Evolutionary conservation across 345 rosid genomes (phyloP).

Genomic region (Salix caprea): DNA sequence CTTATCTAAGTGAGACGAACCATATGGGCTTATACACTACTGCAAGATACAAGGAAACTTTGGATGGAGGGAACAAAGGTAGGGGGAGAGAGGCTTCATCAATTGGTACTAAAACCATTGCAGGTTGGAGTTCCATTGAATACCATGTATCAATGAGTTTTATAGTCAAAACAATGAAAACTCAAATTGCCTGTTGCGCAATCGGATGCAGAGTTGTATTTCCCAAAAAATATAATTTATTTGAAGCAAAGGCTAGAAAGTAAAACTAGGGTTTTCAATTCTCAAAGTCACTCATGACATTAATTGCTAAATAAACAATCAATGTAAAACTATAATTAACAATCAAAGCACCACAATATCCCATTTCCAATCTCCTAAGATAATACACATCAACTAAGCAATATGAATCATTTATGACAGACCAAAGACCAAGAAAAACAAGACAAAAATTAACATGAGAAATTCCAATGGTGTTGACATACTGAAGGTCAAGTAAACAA

Average conservation of each 20-base stretch:
- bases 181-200: not conserved
- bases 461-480: not conserved
- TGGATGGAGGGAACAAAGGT: not conserved
- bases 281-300: not conserved
- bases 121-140: not conserved
- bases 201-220: not conserved
- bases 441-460: not conserved
- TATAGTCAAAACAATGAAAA: not conserved
- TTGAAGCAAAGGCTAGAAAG: not conserved
- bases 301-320: not conserved
- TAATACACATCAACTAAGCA: not conserved
- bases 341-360: not conserved
- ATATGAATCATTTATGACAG: not conserved
- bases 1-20: not conserved
- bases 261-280: not conserved
- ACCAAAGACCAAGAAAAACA: not conserved
- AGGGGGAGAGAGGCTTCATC: not conserved
- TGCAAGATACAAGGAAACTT: no score
- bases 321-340: not conserved
- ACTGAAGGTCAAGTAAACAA: not conserved
- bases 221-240: not conserved
- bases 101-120: not conserved
- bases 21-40: no score
- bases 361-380: not conserved
- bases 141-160: not conserved